Conservation (phyloP, 2,329 filamentous ascomycete species). For the Gnomoniopsis smithogilvyi region DNA sequence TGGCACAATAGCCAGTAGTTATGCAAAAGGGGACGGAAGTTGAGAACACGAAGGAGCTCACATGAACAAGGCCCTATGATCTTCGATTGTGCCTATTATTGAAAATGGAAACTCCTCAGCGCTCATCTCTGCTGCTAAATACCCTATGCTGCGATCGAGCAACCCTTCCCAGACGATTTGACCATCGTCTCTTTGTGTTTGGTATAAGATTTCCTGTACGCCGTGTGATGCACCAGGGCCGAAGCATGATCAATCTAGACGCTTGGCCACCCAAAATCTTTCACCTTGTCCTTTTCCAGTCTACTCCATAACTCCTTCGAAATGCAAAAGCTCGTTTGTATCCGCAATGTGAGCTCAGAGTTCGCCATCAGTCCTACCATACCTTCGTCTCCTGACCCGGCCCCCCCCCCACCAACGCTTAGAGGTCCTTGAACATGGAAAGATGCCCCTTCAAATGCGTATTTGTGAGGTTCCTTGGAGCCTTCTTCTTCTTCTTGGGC, state of each 20-base stretch:
- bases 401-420: not conserved
- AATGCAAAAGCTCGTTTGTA: conserved; percentile 4
- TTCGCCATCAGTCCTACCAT: not conserved
- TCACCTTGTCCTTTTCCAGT: not conserved
- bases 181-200: not conserved
- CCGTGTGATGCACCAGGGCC: not conserved
- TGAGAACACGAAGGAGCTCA: not conserved
- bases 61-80: not conserved
- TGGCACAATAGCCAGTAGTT: too few species aligned
- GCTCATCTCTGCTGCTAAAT: not conserved
- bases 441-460: conserved; percentile 53
- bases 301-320: conserved; percentile 11
- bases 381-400: not conserved
- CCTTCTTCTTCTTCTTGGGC: conserved; percentile 57
- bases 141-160: not conserved
- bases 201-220: conserved; percentile 3
- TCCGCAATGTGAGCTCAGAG: not conserved
- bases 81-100: not conserved
- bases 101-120: not conserved
- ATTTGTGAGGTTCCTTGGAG: conserved; percentile 80
- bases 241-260: conserved; percentile 6
- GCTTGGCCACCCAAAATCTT: not conserved
- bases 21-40: not conserved
- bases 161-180: not conserved
- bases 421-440: conserved; percentile 62